Percentiles rank a stretch among this genome's conserved stretches.
These are phyloP conservation scores for Davidsoniella neocaledoniae DNA, from an alignment of 2,329 filamentous ascomycete species.

Conservation along the genomic window DNA sequence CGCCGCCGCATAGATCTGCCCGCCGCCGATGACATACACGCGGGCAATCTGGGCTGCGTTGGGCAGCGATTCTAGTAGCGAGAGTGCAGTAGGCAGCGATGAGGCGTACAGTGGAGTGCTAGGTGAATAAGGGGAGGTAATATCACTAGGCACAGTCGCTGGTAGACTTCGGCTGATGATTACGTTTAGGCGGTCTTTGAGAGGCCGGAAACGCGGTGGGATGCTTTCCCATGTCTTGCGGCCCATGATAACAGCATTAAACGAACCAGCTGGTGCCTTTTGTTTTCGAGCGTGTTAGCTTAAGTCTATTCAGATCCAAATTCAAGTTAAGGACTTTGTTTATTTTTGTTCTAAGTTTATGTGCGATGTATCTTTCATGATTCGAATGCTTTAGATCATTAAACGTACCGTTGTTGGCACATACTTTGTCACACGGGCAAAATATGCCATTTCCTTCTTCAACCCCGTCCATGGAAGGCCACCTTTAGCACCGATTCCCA, in stretches of 20 bases:
- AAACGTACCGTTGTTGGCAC: conserved; percentile 25
- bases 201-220: conserved; percentile 58
- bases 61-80: conserved; percentile 20
- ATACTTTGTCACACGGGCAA: conserved; percentile 73
- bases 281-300: background rate
- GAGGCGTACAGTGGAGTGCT: conserved; percentile 31
- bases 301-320: background rate
- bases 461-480: conserved; percentile 78
- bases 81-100: conserved; percentile 42
- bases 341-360: background rate
- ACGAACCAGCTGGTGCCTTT: conserved; percentile 20
- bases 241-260: conserved; percentile 86
- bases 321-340: background rate
- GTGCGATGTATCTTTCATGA: too few relatives aligned
- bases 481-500: conserved; percentile 74
- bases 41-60: conserved; percentile 28
- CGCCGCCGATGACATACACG: conserved; percentile 80
- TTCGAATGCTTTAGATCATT: background rate
- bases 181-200: conserved; percentile 67
- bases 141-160: conserved; percentile 12
- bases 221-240: conserved; percentile 94
- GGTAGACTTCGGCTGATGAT: conserved; percentile 47
- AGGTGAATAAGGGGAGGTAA: conserved; percentile 10
- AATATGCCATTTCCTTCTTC: conserved; percentile 87
- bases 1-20: conserved; percentile 63